Percentiles rank a stretch among this genome's conserved stretches.
Evolutionary conservation across 106 monocot genomes (phyloP).

Genomic region (Allium fistulosum): DNA sequence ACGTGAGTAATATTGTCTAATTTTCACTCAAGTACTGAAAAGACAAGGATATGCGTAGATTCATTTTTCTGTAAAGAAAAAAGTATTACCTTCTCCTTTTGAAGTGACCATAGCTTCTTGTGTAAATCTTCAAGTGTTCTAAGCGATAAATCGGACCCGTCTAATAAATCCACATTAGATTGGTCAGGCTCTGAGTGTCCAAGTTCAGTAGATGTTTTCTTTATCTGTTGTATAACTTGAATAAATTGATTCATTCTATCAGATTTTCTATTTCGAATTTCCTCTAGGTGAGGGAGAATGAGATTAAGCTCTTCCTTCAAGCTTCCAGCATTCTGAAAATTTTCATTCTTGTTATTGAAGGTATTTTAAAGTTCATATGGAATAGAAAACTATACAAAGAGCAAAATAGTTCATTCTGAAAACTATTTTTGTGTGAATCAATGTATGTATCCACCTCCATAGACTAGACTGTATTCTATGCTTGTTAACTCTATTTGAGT

Average conservation of each 20-base stretch:
- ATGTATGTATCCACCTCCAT: too few relatives aligned
- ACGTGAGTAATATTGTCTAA: too few relatives aligned
- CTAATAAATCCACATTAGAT: conserved; percentile 21
- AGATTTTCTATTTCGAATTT: conserved; percentile 41
- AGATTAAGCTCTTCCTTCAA: conserved; percentile 54
- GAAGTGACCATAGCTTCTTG: conserved; percentile 35
- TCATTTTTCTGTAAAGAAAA: not conserved
- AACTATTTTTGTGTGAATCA: too few relatives aligned
- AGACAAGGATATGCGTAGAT: not conserved
- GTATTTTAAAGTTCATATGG: too few relatives aligned
- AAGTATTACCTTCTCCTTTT: conserved; percentile 55
- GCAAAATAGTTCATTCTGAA: too few relatives aligned
- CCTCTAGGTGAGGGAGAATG: conserved; percentile 60
- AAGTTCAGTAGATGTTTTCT: conserved; percentile 36
- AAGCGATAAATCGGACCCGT: conserved; percentile 52
- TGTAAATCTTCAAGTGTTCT: conserved; percentile 51
- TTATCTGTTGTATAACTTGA: conserved; percentile 40
- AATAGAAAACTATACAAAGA: too few relatives aligned
- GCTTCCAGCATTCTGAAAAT: conserved; percentile 26
- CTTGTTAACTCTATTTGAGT: too few relatives aligned
- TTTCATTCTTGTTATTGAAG: too few relatives aligned
- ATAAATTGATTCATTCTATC: conserved; percentile 47
- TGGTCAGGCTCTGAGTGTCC: conserved; percentile 12
- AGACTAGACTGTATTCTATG: too few relatives aligned
- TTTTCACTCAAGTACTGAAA: not conserved